Conservation (phyloP, 306 rosid species). For the Dryas alaskensis region DNA sequence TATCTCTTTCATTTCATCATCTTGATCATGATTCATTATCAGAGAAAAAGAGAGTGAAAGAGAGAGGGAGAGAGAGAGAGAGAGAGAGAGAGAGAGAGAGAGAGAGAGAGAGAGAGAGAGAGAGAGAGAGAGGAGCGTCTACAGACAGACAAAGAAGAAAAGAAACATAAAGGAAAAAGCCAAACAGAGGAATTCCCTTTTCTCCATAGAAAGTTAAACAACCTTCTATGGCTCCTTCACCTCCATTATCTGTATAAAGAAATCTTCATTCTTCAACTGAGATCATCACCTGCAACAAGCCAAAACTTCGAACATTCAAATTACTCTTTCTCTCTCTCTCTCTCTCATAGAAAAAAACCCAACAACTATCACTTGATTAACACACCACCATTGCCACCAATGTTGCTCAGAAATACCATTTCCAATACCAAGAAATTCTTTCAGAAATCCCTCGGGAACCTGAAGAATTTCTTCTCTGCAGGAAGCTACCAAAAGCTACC, state of each 20-base stretch:
- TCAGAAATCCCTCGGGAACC: conserved; percentile 54
- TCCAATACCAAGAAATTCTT: conserved; percentile 75
- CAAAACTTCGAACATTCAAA: neutral
- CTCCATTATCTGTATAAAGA: conserved; percentile 42
- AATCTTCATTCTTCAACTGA: conserved; percentile 30
- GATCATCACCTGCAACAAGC: conserved; percentile 32
- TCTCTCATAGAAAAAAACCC: conserved; percentile 10
- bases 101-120: conserved; percentile 8
- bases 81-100: conserved; percentile 23
- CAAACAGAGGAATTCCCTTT: conserved; percentile 23
- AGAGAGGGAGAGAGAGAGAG: conserved; percentile 17
- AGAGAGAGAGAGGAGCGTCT: conserved; percentile 41
- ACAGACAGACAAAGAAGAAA: conserved; percentile 31
- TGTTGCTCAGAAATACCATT: conserved; percentile 69
- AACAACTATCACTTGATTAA: conserved; percentile 18
- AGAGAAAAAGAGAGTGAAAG: conserved; percentile 14
- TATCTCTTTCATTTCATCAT: neutral
- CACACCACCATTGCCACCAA: conserved; percentile 22
- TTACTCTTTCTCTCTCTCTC: neutral
- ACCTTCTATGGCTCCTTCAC: conserved; percentile 52
- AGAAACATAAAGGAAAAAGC: conserved; percentile 29
- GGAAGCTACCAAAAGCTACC: conserved; percentile 63
- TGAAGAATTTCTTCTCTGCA: conserved; percentile 64
- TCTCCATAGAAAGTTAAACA: conserved; percentile 24
- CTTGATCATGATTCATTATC: neutral